Conservation (phyloP, 768 basidiomycete species). For the Auricularia heimuer region DNA sequence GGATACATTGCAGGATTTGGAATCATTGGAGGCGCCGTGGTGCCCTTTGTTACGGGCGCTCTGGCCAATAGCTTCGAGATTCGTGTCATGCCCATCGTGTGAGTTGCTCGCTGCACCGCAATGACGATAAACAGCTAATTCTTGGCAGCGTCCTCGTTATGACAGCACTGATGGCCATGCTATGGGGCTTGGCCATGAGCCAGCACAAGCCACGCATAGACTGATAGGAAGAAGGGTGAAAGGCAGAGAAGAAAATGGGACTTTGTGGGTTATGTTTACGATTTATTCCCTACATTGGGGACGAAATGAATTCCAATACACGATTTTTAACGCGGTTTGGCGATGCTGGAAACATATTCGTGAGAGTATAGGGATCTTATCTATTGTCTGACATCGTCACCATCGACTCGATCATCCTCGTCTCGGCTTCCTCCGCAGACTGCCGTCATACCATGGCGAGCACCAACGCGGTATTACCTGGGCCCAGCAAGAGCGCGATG, state of each 20-base stretch:
- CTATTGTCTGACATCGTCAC: too few relatives aligned
- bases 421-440: too few relatives aligned
- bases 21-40: not conserved
- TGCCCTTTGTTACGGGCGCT: not conserved
- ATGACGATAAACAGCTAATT: too few relatives aligned
- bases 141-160: not conserved
- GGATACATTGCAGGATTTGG: not conserved
- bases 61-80: not conserved
- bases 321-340: too few relatives aligned
- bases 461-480: not conserved
- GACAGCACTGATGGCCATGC: not conserved
- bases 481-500: not conserved
- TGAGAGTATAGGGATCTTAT: too few relatives aligned
- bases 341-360: too few relatives aligned
- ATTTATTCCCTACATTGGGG: too few relatives aligned
- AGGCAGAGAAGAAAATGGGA: too few relatives aligned
- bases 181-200: not conserved
- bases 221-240: not conserved
- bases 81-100: slow-evolving; percentile 1
- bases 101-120: not conserved
- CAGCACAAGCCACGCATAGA: not conserved
- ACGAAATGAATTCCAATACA: too few relatives aligned
- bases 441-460: too few relatives aligned
- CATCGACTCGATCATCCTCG: too few relatives aligned
- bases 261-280: too few relatives aligned